Percentiles rank a stretch among this genome's conserved stretches.
These are phyloP conservation scores for Didymella pomorum DNA, from an alignment of 2,329 filamentous ascomycete genomes.

Conservation along the genomic window DNA sequence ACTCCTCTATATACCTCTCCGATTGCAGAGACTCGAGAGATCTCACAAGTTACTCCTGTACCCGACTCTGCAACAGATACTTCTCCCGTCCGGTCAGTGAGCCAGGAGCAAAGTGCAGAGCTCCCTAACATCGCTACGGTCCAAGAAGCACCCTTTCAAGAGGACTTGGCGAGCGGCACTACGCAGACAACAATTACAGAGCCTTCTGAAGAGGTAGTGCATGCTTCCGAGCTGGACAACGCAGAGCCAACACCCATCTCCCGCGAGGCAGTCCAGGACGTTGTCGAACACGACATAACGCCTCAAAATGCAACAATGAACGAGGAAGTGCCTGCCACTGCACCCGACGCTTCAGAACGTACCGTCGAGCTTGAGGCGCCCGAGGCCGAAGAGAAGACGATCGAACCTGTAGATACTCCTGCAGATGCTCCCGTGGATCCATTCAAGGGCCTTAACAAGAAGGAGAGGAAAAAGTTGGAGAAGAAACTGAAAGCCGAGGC, in stretches of 20 bases:
- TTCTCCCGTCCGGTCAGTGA: background rate
- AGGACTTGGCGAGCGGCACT: background rate
- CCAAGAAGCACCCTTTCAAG: background rate
- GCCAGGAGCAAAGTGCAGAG: background rate
- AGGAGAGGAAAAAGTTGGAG: conserved; percentile 35
- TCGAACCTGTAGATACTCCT: background rate
- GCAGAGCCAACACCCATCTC: background rate
- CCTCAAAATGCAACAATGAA: background rate
- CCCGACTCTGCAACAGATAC: background rate
- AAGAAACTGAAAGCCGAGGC: conserved; percentile 21
- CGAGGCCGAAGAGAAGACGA: background rate
- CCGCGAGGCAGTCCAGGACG: background rate
- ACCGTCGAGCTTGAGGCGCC: background rate
- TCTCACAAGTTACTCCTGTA: background rate
- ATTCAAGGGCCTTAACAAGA: conserved; percentile 15
- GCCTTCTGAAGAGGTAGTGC: background rate
- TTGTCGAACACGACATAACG: background rate
- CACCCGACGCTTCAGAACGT: conserved; percentile 16
- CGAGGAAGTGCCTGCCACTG: background rate
- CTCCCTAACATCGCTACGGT: background rate
- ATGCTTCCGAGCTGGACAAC: background rate
- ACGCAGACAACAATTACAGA: background rate
- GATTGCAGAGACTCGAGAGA: background rate
- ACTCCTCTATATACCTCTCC: background rate
- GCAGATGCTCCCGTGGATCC: conserved; percentile 2